Base-by-base conservation (phyloP, 148 eudicot genomes). In the Suaeda aralocaspica region DNA sequence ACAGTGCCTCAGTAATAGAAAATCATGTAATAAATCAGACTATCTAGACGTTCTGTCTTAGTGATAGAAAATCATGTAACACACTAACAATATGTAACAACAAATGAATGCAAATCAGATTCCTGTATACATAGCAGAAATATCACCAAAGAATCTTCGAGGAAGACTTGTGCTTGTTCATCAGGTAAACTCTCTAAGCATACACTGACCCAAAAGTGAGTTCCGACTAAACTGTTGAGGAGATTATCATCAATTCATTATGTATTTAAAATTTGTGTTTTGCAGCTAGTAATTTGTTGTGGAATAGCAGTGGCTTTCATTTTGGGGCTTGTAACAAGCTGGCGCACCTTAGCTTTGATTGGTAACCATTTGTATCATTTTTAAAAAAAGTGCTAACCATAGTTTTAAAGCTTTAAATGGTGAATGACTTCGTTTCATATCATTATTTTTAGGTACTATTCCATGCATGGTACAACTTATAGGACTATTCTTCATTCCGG, bases 101-200 rank as follows among this genome's bases (percentile, higher is more conserved):
- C 6, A 19, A 12, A 2, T 56, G 56, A 26, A 26, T 59, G 50
- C 22, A 44, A 64, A 16, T 59, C 77, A 88, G 90, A 67, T 69
- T 51, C 80, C 82, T 14, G 78, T 84, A 45, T 88, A 86, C 59
- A 65, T 88, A 50, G 87, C 90, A 14, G 90, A 86, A 74, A 84
- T 86, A 52, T 55, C 93, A 63, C 90, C 90, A 14, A 83, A 77
- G 60, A 73, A 86, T 26, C 61, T 81, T 48, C 83, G 90, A 53
- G 90, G 93, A 28, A 87, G 81, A 25, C 48, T 74, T 29, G 84
- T 66, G 49, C 72, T 81, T 60, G 58, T 77, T 3, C 48, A 61
- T 39, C 66, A 61, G 66, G 66, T 36, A 61, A 39, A 36, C 41
- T 36, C 28, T 22, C n/a, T n/a, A n/a, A n/a, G n/a, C n/a, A n/a